Percentiles rank a stretch among this genome's conserved stretches.
Evolutionary conservation across 73 alveolate species (phyloP).

Genomic region (Paramecium caudatum): DNA sequence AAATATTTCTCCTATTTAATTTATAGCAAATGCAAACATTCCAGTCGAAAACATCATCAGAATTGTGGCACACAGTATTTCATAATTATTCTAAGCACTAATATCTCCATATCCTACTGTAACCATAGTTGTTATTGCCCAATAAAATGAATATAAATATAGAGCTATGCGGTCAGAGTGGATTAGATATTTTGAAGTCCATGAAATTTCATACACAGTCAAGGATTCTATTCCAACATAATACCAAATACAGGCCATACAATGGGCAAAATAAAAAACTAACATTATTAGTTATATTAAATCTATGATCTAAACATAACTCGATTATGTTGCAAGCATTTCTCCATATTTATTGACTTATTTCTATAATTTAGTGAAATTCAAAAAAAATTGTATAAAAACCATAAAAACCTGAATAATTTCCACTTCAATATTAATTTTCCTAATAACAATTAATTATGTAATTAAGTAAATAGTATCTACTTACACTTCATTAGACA

Average conservation of each 20-base stretch:
- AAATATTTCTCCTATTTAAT: constrained; percentile 66
- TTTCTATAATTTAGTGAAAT: background rate
- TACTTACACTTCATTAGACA: background rate
- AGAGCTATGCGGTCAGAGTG: background rate
- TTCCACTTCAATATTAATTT: background rate
- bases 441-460: background rate
- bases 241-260: constrained; percentile 58
- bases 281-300: background rate
- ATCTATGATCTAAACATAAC: background rate
- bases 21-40: constrained; percentile 69
- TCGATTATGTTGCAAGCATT: background rate
- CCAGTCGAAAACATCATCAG: constrained; percentile 70
- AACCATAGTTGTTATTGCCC: constrained; percentile 72
- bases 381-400: background rate
- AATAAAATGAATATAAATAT: constrained; percentile 63
- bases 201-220: background rate
- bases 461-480: constrained; percentile 8
- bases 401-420: background rate
- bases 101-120: constrained; percentile 77
- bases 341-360: constrained; percentile 15
- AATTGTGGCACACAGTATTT: constrained; percentile 44
- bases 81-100: constrained; percentile 47
- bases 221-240: constrained; percentile 7
- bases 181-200: background rate
- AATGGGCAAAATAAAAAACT: constrained; percentile 43